Percentiles rank a stretch among this genome's conserved stretches.
phyloP scores from a whole-genome alignment of 257 asterid genomes.

The Solanum habrochaites region DNA sequence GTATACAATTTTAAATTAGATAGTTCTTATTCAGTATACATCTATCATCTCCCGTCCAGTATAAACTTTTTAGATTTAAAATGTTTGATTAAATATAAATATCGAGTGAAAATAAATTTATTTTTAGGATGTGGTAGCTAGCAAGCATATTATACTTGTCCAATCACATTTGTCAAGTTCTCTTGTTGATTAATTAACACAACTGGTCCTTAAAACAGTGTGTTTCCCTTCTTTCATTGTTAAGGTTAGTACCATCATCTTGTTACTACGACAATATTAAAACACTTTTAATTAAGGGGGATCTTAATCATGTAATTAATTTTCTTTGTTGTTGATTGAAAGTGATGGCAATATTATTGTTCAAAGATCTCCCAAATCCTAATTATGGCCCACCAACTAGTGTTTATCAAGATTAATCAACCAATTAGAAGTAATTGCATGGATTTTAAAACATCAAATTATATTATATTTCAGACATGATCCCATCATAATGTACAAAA shows the following conservation, averaged over 20 bases:
- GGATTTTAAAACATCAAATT: slow-evolving; percentile 14
- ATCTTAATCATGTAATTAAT: slow-evolving; percentile 31
- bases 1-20: neutral
- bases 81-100: neutral
- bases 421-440: slow-evolving; percentile 20
- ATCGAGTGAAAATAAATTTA: neutral
- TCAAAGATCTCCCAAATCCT: slow-evolving; percentile 64
- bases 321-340: slow-evolving; percentile 60
- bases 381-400: slow-evolving; percentile 37
- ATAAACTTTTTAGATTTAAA: neutral
- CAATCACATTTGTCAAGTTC: slow-evolving; percentile 24
- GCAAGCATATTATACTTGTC: neutral
- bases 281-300: slow-evolving; percentile 21
- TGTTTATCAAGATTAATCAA: slow-evolving; percentile 35
- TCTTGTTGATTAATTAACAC: slow-evolving; percentile 21
- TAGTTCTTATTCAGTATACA: neutral
- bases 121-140: neutral
- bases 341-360: slow-evolving; percentile 51
- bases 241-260: slow-evolving; percentile 49
- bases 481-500: slow-evolving; percentile 2
- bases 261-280: neutral
- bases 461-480: slow-evolving; percentile 20
- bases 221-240: slow-evolving; percentile 5
- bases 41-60: neutral
- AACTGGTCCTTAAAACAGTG: slow-evolving; percentile 24